phyloP scores from a whole-genome alignment of 176 grass and related monocot species.

The Carex parvula region DNA sequence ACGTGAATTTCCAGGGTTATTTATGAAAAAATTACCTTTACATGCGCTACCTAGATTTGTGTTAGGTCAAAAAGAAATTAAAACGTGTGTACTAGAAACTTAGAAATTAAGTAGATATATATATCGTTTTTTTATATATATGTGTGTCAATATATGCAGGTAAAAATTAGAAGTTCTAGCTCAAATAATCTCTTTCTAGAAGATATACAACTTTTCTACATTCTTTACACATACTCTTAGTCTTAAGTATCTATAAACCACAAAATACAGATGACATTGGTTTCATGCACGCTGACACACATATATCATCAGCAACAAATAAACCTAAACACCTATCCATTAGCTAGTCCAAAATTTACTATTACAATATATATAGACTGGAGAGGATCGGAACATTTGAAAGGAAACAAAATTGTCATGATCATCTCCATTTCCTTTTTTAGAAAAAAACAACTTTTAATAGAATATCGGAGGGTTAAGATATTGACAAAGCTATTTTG shows the following conservation, averaged over 20 bases:
- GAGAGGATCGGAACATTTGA: too few relatives aligned
- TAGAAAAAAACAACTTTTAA: not conserved
- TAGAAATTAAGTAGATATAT: not conserved
- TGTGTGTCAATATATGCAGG: not conserved
- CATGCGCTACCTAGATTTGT: not conserved
- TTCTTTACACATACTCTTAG: not conserved
- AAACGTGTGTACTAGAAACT: not conserved
- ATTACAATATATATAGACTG: too few relatives aligned
- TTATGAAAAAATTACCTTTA: not conserved
- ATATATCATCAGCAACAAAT: too few relatives aligned
- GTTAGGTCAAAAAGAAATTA: slow-evolving; percentile 1
- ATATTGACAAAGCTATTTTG: too few relatives aligned
- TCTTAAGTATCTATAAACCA: not conserved
- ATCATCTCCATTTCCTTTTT: too few relatives aligned
- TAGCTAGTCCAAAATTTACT: too few relatives aligned
- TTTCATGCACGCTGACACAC: not conserved
- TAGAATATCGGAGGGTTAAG: not conserved
- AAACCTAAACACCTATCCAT: too few relatives aligned
- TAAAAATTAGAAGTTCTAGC: not conserved
- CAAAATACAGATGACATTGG: not conserved
- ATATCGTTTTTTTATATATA: not conserved
- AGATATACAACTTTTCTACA: not conserved
- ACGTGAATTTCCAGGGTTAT: not conserved
- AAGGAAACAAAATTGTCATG: too few relatives aligned
- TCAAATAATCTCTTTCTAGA: slow-evolving; percentile 13